Conservation (phyloP, 2,329 filamentous ascomycete genomes). For the Monosporascus sp. region DNA sequence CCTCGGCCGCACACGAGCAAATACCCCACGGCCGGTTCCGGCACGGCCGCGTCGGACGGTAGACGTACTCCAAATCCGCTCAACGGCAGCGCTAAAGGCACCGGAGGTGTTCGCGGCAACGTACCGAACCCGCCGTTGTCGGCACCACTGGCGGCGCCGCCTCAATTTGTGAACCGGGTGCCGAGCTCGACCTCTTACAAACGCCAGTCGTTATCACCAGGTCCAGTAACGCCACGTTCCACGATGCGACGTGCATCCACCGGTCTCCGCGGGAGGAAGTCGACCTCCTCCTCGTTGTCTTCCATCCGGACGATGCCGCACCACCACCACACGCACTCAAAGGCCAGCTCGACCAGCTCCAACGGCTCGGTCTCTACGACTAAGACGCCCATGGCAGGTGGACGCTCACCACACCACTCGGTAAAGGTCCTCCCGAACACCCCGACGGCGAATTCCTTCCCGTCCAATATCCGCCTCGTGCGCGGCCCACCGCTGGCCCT, state of each 20-base stretch:
- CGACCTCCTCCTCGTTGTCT: slow-evolving; percentile 90
- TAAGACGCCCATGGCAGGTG: slow-evolving; percentile 57
- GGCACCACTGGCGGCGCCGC: slow-evolving; percentile 21
- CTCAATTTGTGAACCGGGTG: slow-evolving; percentile 26
- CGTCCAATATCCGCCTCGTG: slow-evolving; percentile 79
- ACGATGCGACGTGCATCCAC: slow-evolving; percentile 77
- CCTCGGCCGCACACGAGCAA: slow-evolving; percentile 58
- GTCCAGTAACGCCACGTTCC: slow-evolving; percentile 81
- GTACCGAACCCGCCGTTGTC: slow-evolving; percentile 22
- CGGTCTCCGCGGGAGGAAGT: slow-evolving; percentile 85
- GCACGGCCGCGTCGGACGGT: slow-evolving; percentile 32
- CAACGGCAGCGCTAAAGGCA: slow-evolving; percentile 41
- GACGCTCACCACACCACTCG: slow-evolving; percentile 77
- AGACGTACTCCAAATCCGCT: slow-evolving; percentile 46
- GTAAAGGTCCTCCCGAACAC: slow-evolving; percentile 95
- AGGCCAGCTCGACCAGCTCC: slow-evolving; percentile 88
- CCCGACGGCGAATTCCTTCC: slow-evolving; percentile 69
- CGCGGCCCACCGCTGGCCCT: slow-evolving; percentile 51
- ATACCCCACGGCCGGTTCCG: slow-evolving; percentile 38
- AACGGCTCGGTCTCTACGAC: slow-evolving; percentile 66
- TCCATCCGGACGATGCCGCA: slow-evolving; percentile 85
- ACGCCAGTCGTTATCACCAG: slow-evolving; percentile 78
- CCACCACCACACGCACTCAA: slow-evolving; percentile 81
- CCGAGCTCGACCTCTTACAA: slow-evolving; percentile 47
- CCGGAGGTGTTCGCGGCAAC: slow-evolving; percentile 15